phyloP scores from a whole-genome alignment of 75 land plant genomes.

The Selaginella tamariscina region DNA sequence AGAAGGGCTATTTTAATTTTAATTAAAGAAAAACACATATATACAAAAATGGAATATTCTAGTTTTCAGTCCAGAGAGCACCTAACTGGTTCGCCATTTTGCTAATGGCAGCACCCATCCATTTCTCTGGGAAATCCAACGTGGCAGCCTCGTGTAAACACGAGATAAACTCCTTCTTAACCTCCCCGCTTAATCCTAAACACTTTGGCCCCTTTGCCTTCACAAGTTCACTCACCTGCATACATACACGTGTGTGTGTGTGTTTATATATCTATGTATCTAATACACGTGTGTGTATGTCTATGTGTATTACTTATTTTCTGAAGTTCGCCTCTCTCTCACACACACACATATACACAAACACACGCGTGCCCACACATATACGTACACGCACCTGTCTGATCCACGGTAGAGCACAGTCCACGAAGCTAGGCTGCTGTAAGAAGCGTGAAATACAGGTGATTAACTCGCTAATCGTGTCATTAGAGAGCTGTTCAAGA shows the following conservation, averaged over 20 bases:
- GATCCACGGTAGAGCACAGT: conserved; percentile 64
- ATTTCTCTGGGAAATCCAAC: conserved; percentile 67
- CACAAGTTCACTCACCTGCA: conserved; percentile 64
- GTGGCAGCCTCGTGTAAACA: conserved; percentile 54
- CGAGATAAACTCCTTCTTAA: conserved; percentile 55
- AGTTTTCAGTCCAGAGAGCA: conserved; percentile 69
- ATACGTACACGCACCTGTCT: conserved; percentile 53
- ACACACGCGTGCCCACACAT: too few species aligned
- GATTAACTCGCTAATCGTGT: conserved; percentile 48
- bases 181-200: conserved; percentile 45
- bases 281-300: not conserved
- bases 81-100: conserved; percentile 62
- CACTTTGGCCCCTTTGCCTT: conserved; percentile 53
- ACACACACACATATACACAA: too few species aligned
- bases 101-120: conserved; percentile 67
- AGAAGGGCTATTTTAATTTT: too few species aligned
- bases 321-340: too few species aligned
- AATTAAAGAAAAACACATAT: too few species aligned
- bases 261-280: too few species aligned
- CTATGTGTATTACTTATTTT: too few species aligned
- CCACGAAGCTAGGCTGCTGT: conserved; percentile 68
- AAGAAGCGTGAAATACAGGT: conserved; percentile 54
- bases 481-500: conserved; percentile 58
- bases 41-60: too few species aligned
- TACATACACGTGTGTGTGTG: not conserved